Evolutionary conservation across 2,329 filamentous ascomycete genomes (phyloP), one percentile per base, ranked within the genome.

Genomic region (Ascochyta lentis): DNA sequence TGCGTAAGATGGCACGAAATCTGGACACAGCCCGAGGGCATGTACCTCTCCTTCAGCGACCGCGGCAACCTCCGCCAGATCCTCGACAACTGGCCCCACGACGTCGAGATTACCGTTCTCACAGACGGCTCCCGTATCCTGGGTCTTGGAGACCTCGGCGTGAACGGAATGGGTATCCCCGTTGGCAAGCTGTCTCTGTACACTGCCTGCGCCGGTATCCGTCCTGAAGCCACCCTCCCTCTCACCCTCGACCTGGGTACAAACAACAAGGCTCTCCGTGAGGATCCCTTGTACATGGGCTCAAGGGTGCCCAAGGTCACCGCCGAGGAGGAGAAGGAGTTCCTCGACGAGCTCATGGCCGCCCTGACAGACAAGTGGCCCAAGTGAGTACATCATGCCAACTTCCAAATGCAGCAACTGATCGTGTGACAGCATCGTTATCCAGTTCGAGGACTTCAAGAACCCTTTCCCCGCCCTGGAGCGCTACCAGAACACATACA

Each of bases 371-470:
- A 96, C 75, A 83, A 83, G 63, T 89, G 86, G 87, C 86, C 87
- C 52, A 84, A 83, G 82, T 85, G 76, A 76, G 82, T 78, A 56
- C 53, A 59, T 56, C 38, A 13, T 48, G 26, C n/a, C 29, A 23
- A 23, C 37, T 24, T 37, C 13, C 37, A 26, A 6, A 51, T 46
- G 24, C 31, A 59, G 56, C 57, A 64, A 70, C 73, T 78, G 63
- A 77, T 65, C 49, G 52, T 39, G 53, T 63, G 59, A 59, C 67
- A 85, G 84, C 61, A 88, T 89, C 65, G 86, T 89, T 63, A 91
- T 98, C 60, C 95, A 98, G 76, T 98, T 96, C 69, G 94, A 98
- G 59, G 95, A 98, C 74, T 98, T 96, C 78, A 96, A 98, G 82
- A 96, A 94, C 71, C 94, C 95, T 42, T 99, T 98, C 85, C 89